Base-by-base conservation (phyloP, 805 yeast genomes). In the Teunomyces kruisii region DNA sequence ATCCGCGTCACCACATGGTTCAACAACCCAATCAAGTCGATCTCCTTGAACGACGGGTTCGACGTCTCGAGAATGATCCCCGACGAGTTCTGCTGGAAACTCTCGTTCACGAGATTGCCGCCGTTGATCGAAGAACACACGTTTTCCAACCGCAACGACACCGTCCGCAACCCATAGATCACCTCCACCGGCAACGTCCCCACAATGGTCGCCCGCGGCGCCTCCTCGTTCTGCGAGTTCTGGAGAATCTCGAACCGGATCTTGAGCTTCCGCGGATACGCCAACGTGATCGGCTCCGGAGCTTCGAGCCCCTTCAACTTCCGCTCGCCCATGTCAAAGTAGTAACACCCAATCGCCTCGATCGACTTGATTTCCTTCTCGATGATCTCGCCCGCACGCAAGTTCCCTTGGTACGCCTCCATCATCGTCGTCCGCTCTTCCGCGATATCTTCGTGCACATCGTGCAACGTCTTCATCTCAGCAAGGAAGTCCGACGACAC, bases 231-330 rank as follows among this genome's bases (percentile, higher is more conserved):
- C 14, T 52, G 54, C 9, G 56, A 45, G 46, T 67, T 63, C 47
- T 63, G 54, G 50, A 62, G 61, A 10, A 70, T 58, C 43, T 78
- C 79, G 64, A 76, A 76, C 53, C 98, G 76, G 3, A 84, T 69
- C 3, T 74, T 75, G 45, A 91, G 68, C 22, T 74, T 70, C 44
- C 73, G 71, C 1, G 98, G 96, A 68, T 84, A 91, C 0, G 83
- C 80, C 39, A 89, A 72, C 17, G 95, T 87, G 12, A 94, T 84
- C 31, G 77, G 76, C 63, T 94, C 99, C 2, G 96, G 96, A 29
- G 90, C 84, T 75, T 94, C 99, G 13, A 94, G 75, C 14, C 99
- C 99, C 63, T 94, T 94, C 58, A 94, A 75, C 62, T 91, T 90
- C 59, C 80, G 83, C 58, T 90, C 96, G 17, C 99, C 99, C 42